Evolutionary conservation across 1,284 basidiomycete genomes (phyloP).

Genomic region (Filobasidium uniguttulatum): DNA sequence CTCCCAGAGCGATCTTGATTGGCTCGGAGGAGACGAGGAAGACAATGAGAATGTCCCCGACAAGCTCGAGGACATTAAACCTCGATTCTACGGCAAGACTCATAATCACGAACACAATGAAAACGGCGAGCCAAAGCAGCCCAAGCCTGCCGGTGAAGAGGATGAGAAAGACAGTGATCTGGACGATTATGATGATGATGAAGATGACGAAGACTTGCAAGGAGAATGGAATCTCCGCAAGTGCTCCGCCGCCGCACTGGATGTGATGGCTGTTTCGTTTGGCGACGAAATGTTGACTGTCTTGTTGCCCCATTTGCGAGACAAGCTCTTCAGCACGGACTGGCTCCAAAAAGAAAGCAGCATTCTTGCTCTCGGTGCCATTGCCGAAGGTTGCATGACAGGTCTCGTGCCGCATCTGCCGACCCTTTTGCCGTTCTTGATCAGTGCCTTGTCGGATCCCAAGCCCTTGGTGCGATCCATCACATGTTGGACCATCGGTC

Average conservation of each 20-base stretch:
- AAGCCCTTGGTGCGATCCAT: slow-evolving; percentile 98
- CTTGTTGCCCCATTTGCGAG: slow-evolving; percentile 76
- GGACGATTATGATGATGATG: slow-evolving; percentile 74
- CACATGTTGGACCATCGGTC: slow-evolving; percentile 97
- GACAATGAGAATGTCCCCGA: slow-evolving; percentile 75
- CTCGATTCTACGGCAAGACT: slow-evolving; percentile 71
- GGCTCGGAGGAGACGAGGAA: slow-evolving; percentile 77
- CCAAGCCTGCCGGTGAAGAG: slow-evolving; percentile 15
- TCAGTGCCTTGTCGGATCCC: slow-evolving; percentile 75
- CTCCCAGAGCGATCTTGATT: slow-evolving; percentile 87
- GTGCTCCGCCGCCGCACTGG: slow-evolving; percentile 92
- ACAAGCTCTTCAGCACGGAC: slow-evolving; percentile 81
- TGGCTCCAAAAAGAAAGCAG: slow-evolving; percentile 94
- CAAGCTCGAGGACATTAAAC: slow-evolving; percentile 89
- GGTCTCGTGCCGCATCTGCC: slow-evolving; percentile 89
- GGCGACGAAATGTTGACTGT: slow-evolving; percentile 74
- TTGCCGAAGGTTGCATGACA: slow-evolving; percentile 91
- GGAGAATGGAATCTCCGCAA: slow-evolving; percentile 98
- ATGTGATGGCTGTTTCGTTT: slow-evolving; percentile 91
- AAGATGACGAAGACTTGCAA: slow-evolving; percentile 91
- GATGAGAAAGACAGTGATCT: slow-evolving; percentile 53
- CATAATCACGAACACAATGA: slow-evolving; percentile 67
- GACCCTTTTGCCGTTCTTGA: slow-evolving; percentile 80
- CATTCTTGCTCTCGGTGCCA: slow-evolving; percentile 89
- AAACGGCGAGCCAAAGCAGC: slow-evolving; percentile 2